A percentile compares a stretch with the other conserved stretches of the same genome.
Conservation (phyloP, 805 yeast genomes). For the Schwanniomyces occidentalis region DNA sequence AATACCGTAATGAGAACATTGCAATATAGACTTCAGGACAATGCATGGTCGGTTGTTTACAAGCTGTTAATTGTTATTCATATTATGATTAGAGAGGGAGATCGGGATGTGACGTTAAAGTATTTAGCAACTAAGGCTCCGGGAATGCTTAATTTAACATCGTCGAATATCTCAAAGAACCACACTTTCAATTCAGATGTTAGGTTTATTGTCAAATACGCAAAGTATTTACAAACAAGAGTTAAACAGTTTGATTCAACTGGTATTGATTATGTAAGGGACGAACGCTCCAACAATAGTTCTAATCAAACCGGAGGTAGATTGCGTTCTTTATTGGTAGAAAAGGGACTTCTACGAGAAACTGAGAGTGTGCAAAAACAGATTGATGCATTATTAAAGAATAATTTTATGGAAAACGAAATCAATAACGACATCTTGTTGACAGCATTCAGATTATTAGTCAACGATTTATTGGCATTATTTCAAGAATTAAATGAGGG, state of each 20-base stretch:
- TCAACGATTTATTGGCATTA: conserved; percentile 82
- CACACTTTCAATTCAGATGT: conserved; percentile 47
- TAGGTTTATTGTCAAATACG: conserved; percentile 61
- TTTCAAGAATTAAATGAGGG: conserved; percentile 95
- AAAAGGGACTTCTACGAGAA: conserved; percentile 80
- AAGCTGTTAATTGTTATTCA: conserved; percentile 84
- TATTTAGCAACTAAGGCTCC: conserved; percentile 52
- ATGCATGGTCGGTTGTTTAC: conserved; percentile 90
- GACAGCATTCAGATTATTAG: conserved; percentile 83
- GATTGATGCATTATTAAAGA: conserved; percentile 70
- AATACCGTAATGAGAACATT: conserved; percentile 68
- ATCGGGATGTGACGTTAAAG: conserved; percentile 66
- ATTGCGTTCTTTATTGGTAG: conserved; percentile 63
- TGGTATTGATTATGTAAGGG: conserved; percentile 75
- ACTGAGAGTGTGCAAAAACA: conserved; percentile 84
- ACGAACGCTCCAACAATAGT: conserved; percentile 50
- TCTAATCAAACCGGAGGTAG: conserved; percentile 56
- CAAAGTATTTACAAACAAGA: conserved; percentile 67
- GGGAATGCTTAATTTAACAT: conserved; percentile 48
- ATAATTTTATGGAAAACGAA: conserved; percentile 76
- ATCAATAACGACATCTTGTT: conserved; percentile 80
- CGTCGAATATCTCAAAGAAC: conserved; percentile 38
- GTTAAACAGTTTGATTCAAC: conserved; percentile 68
- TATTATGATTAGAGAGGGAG: conserved; percentile 92
- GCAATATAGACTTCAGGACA: conserved; percentile 62